phyloP scores from a whole-genome alignment of 2,329 filamentous ascomycete genomes.

The Fusarium austroafricanum region DNA sequence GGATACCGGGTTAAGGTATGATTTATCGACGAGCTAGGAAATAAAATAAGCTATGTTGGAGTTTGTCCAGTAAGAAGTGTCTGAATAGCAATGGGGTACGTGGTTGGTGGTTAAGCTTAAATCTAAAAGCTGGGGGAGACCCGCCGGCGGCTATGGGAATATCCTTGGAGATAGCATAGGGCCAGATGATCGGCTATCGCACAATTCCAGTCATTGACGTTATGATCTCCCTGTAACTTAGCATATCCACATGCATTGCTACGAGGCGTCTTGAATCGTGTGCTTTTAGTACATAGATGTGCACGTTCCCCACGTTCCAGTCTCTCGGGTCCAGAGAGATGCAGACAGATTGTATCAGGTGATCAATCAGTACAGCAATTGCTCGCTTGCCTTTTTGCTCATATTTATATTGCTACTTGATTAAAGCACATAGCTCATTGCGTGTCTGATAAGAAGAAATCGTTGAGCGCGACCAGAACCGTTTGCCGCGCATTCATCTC shows the following conservation, averaged over 20 bases:
- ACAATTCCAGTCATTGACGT: too few relatives aligned
- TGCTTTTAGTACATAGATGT: not conserved
- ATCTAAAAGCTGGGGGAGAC: not conserved
- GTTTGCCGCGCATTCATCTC: too few relatives aligned
- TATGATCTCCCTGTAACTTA: too few relatives aligned
- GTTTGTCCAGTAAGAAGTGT: not conserved
- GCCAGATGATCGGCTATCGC: not conserved
- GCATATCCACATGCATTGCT: not conserved
- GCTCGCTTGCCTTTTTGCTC: too few relatives aligned
- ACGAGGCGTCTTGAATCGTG: not conserved
- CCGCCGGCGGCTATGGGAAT: constrained; percentile 7
- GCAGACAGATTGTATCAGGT: too few relatives aligned
- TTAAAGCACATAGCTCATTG: too few relatives aligned
- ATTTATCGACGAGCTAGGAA: not conserved
- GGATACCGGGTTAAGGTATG: constrained; percentile 18
- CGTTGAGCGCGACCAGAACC: too few relatives aligned
- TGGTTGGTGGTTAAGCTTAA: not conserved
- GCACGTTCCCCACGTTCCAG: not conserved
- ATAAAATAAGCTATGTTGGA: not conserved
- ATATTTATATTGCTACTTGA: too few relatives aligned
- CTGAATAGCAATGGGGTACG: not conserved
- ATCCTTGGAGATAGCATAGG: not conserved
- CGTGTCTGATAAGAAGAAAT: too few relatives aligned
- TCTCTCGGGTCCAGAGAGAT: not conserved
- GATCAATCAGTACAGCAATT: too few relatives aligned